Conservation (phyloP, 1,139 yeast genomes). For the Candida labiduridarum region DNA sequence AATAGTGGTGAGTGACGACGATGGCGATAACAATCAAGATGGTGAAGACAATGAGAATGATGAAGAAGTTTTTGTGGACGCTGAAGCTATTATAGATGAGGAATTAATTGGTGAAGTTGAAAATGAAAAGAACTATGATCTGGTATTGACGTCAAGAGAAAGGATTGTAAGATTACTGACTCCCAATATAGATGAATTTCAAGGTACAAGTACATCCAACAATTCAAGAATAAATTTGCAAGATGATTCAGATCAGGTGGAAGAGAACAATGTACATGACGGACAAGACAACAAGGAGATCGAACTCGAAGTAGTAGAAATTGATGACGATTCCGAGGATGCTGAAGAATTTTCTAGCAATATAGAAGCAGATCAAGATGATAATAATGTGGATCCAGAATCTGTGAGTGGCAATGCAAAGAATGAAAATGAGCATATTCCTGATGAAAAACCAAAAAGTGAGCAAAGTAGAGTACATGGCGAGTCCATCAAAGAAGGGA, state of each 20-base stretch:
- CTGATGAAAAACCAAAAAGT: background rate
- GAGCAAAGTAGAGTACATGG: no score
- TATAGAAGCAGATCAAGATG: background rate
- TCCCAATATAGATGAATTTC: slow-evolving; percentile 3
- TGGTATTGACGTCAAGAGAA: background rate
- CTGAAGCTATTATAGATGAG: background rate
- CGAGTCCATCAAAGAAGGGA: no score
- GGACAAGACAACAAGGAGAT: no score
- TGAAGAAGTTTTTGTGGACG: background rate
- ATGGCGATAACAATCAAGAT: background rate
- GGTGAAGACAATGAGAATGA: background rate
- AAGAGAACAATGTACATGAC: slow-evolving; percentile 19
- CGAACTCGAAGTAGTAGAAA: background rate
- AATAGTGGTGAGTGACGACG: background rate
- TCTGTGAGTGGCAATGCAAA: no score
- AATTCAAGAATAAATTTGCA: slow-evolving; percentile 8
- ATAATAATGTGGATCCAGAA: no score
- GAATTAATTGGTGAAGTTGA: background rate
- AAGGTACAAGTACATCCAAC: slow-evolving; percentile 11
- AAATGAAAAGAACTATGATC: background rate
- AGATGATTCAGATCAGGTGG: slow-evolving; percentile 21
- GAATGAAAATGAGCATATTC: no score
- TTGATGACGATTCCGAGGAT: background rate
- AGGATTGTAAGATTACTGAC: background rate
- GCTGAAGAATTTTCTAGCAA: background rate